Evolutionary conservation across 331 rosid genomes (phyloP).

Genomic region (Quercus phellos): DNA sequence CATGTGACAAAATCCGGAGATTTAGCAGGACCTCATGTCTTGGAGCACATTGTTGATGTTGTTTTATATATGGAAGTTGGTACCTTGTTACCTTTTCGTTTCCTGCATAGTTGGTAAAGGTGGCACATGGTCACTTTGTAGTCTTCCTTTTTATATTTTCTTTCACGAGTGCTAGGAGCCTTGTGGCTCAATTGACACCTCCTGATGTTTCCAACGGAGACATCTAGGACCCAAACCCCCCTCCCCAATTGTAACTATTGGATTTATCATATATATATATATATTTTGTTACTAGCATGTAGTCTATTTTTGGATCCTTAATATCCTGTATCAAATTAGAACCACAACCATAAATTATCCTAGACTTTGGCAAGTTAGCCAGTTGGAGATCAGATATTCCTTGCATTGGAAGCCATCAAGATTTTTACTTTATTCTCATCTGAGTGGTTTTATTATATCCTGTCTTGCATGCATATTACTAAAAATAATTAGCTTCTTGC

Average conservation of each 20-base stretch:
- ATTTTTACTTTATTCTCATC: not conserved
- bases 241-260: too few relatives aligned
- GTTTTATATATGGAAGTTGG: conserved; percentile 93
- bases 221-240: too few relatives aligned
- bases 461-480: conserved; percentile 4
- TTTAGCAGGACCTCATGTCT: conserved; percentile 87
- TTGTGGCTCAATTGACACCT: too few relatives aligned
- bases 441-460: not conserved
- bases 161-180: not conserved
- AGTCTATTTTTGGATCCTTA: conserved; percentile 8
- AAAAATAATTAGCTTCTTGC: conserved; percentile 4
- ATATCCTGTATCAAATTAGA: not conserved
- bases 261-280: too few relatives aligned
- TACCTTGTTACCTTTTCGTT: conserved; percentile 39
- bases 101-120: conserved; percentile 20
- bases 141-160: not conserved
- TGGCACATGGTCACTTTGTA: conserved; percentile 1
- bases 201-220: too few relatives aligned
- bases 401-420: not conserved
- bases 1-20: conserved; percentile 93
- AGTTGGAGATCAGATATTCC: not conserved
- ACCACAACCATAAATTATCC: not conserved
- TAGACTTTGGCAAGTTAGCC: not conserved
- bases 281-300: not conserved
- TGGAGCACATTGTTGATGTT: conserved; percentile 93